phyloP scores from a whole-genome alignment of 176 grass and related monocot genomes.

The Zizania latifolia region DNA sequence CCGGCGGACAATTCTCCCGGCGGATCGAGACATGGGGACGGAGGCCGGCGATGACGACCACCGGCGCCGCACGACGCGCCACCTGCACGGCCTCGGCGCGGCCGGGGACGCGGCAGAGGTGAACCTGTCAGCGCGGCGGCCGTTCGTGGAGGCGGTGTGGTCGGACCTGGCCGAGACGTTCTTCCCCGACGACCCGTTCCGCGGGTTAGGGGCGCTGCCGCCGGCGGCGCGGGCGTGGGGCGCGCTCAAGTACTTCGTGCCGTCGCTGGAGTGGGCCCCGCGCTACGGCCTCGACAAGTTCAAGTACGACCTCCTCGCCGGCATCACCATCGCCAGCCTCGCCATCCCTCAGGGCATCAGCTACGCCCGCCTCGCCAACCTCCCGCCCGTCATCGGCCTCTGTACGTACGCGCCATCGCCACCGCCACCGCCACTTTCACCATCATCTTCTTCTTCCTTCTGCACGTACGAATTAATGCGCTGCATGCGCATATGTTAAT shows the following conservation, averaged over 20 bases:
- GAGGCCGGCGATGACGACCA: conserved; percentile 23
- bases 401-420: conserved; percentile 28
- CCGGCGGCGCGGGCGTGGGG: conserved; percentile 25
- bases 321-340: conserved; percentile 93
- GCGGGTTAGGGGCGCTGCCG: conserved; percentile 40
- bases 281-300: conserved; percentile 50
- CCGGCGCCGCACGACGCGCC: background rate
- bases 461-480: background rate
- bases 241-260: conserved; percentile 69
- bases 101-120: conserved; percentile 7
- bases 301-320: conserved; percentile 82
- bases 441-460: background rate
- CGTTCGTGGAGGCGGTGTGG: conserved; percentile 25
- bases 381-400: conserved; percentile 80
- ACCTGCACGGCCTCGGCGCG: background rate
- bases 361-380: conserved; percentile 84
- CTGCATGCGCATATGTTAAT: background rate
- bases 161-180: conserved; percentile 66
- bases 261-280: conserved; percentile 63
- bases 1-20: background rate
- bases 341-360: conserved; percentile 99
- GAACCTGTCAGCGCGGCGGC: conserved; percentile 38
- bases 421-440: no score
- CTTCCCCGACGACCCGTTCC: conserved; percentile 92
- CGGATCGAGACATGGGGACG: conserved; percentile 44